phyloP scores from a whole-genome alignment of 78 protist genomes.

The Anaeramoeba ignava region DNA sequence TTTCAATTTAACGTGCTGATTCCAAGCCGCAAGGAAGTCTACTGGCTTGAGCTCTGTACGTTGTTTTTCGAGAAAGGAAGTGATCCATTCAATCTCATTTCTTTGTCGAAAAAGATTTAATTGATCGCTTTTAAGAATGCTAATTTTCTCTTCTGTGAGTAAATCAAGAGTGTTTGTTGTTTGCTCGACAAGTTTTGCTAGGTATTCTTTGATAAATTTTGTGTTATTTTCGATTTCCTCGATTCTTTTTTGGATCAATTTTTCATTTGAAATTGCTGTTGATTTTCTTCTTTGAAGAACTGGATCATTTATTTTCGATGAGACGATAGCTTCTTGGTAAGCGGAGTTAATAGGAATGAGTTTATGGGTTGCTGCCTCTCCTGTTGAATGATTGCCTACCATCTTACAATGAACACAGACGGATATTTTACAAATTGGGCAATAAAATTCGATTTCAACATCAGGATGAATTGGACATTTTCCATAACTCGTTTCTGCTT shows the following conservation, averaged over 20 bases:
- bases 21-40: slow-evolving; percentile 19
- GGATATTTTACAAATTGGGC: slow-evolving; percentile 20
- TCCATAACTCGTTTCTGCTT: not conserved
- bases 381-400: slow-evolving; percentile 33
- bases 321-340: not conserved
- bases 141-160: too few relatives aligned
- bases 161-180: too few relatives aligned
- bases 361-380: slow-evolving; percentile 24
- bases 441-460: slow-evolving; percentile 16
- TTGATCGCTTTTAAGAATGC: slow-evolving; percentile 21
- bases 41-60: slow-evolving; percentile 4
- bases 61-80: slow-evolving; percentile 24
- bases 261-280: too few relatives aligned
- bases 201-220: too few relatives aligned
- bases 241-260: too few relatives aligned
- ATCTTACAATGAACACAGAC: slow-evolving; percentile 46
- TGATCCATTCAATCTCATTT: slow-evolving; percentile 27
- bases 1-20: slow-evolving; percentile 7
- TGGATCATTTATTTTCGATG: too few relatives aligned
- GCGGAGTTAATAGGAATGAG: slow-evolving; percentile 20
- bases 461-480: slow-evolving; percentile 29
- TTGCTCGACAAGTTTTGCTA: too few relatives aligned
- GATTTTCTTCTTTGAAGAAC: too few relatives aligned
- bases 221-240: too few relatives aligned
- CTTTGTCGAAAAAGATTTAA: slow-evolving; percentile 28